Conservation (phyloP, 2,329 filamentous ascomycete species). For the Penicillium rolfsii region DNA sequence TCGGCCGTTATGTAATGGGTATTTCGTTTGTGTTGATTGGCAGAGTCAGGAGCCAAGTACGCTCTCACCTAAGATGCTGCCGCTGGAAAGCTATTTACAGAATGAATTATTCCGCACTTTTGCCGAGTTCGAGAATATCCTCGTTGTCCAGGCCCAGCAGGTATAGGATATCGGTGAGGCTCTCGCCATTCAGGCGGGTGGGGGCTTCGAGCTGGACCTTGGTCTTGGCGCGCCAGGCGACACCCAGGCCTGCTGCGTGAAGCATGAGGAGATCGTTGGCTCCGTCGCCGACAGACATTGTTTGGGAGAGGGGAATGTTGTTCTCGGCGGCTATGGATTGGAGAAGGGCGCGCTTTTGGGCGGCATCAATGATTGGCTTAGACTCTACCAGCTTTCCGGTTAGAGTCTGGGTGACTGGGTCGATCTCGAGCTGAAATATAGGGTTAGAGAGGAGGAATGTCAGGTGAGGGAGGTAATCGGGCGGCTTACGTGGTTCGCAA, state of each 20-base stretch:
- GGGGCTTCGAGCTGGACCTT: slow-evolving; percentile 66
- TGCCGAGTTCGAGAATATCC: slow-evolving; percentile 52
- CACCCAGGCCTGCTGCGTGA: slow-evolving; percentile 62
- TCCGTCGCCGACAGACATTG: slow-evolving; percentile 64
- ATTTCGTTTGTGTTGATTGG: slow-evolving; percentile 6
- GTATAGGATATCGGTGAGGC: slow-evolving; percentile 61
- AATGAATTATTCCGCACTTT: slow-evolving; percentile 19
- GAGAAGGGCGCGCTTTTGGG: slow-evolving; percentile 61
- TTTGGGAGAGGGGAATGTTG: slow-evolving; percentile 57
- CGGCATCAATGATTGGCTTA: slow-evolving; percentile 62
- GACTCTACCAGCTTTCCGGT: slow-evolving; percentile 60
- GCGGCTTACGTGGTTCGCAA: slow-evolving; percentile 74
- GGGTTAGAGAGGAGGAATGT: neutral
- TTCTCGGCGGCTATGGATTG: slow-evolving; percentile 59
- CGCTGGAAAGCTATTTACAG: neutral
- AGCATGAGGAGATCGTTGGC: slow-evolving; percentile 70
- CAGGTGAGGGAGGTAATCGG: neutral
- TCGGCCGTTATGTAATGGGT: slow-evolving; percentile 12
- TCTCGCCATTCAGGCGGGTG: slow-evolving; percentile 61
- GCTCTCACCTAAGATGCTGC: neutral
- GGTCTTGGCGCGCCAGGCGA: slow-evolving; percentile 67
- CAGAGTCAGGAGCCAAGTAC: neutral
- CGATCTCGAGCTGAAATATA: slow-evolving; percentile 51
- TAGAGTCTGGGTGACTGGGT: slow-evolving; percentile 51
- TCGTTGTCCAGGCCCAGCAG: slow-evolving; percentile 58